Percentiles rank a stretch among this genome's conserved stretches.
These are phyloP conservation scores for Sindora glabra DNA, from an alignment of 306 rosid species.

Conservation along the genomic window DNA sequence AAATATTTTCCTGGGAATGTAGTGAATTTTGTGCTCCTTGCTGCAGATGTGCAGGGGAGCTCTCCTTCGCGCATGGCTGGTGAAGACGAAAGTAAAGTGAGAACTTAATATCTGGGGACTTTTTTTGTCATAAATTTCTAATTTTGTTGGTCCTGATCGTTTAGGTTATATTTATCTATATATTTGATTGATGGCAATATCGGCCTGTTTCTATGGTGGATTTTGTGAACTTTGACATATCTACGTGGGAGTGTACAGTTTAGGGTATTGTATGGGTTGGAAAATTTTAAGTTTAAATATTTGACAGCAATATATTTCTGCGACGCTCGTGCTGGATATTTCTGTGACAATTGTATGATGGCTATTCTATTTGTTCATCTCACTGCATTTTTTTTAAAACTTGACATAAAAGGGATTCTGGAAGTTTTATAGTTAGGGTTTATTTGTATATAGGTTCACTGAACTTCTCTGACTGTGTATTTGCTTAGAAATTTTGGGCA, in stretches of 20 bases:
- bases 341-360: not conserved
- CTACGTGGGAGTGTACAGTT: not conserved
- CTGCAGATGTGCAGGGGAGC: constrained; percentile 38
- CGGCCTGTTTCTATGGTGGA: constrained; percentile 2
- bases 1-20: not conserved
- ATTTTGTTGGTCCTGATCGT: not conserved
- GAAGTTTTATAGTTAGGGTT: not conserved
- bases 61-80: constrained; percentile 23
- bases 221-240: not conserved
- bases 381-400: not conserved
- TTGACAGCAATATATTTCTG: not conserved
- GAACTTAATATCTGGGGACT: constrained; percentile 15
- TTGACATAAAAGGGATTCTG: not conserved
- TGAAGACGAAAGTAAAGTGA: constrained; percentile 50
- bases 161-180: not conserved
- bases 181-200: not conserved
- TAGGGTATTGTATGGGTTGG: constrained; percentile 1
- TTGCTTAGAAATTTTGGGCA: not conserved
- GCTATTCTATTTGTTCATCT: not conserved
- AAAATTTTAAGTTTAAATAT: not conserved
- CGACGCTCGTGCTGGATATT: not conserved
- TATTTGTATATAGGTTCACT: not conserved
- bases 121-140: not conserved
- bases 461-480: not conserved
- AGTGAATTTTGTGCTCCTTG: constrained; percentile 20